phyloP scores from a whole-genome alignment of 2,329 filamentous ascomycete species.

The Endothia cerciana region DNA sequence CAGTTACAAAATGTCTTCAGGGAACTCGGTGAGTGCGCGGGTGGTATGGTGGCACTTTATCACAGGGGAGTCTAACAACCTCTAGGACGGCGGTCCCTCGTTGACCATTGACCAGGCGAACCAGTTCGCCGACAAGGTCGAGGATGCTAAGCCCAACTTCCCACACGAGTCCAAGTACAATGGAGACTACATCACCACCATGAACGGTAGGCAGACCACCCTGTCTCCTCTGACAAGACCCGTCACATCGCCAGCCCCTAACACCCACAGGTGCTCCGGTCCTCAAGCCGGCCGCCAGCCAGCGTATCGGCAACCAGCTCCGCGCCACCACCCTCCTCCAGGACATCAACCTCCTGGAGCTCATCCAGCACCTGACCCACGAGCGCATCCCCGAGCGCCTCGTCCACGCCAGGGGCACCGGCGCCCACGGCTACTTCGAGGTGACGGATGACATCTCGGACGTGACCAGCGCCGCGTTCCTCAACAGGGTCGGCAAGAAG shows the following conservation, averaged over 20 bases:
- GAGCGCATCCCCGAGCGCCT: conserved; percentile 33
- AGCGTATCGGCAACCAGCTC: conserved; percentile 18
- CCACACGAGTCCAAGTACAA: conserved; percentile 7
- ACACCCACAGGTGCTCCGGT: conserved; percentile 13
- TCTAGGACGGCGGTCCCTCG: not conserved
- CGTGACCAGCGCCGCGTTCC: conserved; percentile 57
- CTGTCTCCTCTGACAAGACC: not conserved
- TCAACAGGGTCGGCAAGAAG: conserved; percentile 58
- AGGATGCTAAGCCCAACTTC: not conserved
- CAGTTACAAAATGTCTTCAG: not conserved
- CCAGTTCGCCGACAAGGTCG: conserved; percentile 2
- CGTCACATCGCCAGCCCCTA: not conserved
- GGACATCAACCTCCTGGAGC: conserved; percentile 19
- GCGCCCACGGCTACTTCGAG: conserved; percentile 61
- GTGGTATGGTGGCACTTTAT: not conserved
- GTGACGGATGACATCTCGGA: conserved; percentile 62
- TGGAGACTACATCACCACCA: conserved; percentile 7
- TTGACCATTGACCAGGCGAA: not conserved
- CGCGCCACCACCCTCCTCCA: conserved; percentile 12
- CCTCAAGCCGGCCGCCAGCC: conserved; percentile 15
- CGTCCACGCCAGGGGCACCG: conserved; percentile 55
- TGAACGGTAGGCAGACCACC: conserved; percentile 9
- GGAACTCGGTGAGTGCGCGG: not conserved
- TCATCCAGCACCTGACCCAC: conserved; percentile 17
- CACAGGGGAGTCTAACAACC: not conserved